Evolutionary conservation across 768 basidiomycete species (phyloP).

Genomic region (Pisolithus microcarpus): DNA sequence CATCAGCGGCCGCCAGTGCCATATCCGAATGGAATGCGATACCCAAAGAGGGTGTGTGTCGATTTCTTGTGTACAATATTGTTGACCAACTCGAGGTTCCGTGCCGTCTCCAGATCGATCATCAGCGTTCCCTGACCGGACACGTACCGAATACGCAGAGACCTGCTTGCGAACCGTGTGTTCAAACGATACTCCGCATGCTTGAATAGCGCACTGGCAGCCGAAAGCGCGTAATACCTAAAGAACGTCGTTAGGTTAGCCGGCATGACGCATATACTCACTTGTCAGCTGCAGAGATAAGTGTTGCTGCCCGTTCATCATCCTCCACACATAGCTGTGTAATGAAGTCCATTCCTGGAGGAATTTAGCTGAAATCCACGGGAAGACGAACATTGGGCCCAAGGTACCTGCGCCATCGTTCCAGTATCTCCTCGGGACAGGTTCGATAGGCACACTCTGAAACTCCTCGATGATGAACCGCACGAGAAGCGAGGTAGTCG

Average conservation of each 20-base stretch:
- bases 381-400: not conserved
- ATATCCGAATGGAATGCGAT: slow-evolving; percentile 8
- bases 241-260: slow-evolving; percentile 2
- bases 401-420: slow-evolving; percentile 66
- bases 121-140: slow-evolving; percentile 90
- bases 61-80: slow-evolving; percentile 67
- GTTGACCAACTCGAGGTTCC: slow-evolving; percentile 82
- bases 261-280: slow-evolving; percentile 32
- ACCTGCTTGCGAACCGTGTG: slow-evolving; percentile 59
- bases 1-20: not conserved
- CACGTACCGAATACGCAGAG: slow-evolving; percentile 67
- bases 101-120: slow-evolving; percentile 84
- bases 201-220: slow-evolving; percentile 82
- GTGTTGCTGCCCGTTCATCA: slow-evolving; percentile 71
- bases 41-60: slow-evolving; percentile 77
- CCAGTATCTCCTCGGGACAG: slow-evolving; percentile 77
- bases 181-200: slow-evolving; percentile 67
- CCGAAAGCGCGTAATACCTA: slow-evolving; percentile 87
- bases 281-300: slow-evolving; percentile 79
- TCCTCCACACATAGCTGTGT: slow-evolving; percentile 73
- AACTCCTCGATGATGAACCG: slow-evolving; percentile 72
- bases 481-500: slow-evolving; percentile 55
- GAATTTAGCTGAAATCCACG: too few relatives aligned
- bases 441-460: slow-evolving; percentile 56
- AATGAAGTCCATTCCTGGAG: slow-evolving; percentile 68